These are phyloP conservation scores for Aspergillus haitiensis DNA, from an alignment of 495 filamentous ascomycete genomes.

Conservation along the genomic window DNA sequence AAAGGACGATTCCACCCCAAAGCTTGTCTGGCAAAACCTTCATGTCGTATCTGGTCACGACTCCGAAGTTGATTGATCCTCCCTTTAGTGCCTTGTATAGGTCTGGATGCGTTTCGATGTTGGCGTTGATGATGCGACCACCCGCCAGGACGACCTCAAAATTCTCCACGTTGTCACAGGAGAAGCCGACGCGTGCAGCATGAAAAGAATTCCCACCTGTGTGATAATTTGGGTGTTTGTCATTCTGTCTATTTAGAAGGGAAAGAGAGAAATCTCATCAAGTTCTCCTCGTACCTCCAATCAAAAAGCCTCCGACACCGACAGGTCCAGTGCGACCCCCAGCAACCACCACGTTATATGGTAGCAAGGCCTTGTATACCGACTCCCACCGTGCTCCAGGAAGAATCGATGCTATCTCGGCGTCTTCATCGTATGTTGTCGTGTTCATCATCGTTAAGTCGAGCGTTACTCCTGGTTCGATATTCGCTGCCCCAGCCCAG, in stretches of 20 bases:
- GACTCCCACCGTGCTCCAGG: slow-evolving; percentile 46
- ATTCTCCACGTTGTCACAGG: slow-evolving; percentile 48
- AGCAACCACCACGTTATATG: slow-evolving; percentile 32
- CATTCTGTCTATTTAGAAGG: background rate
- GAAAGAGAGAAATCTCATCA: background rate
- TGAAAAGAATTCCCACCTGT: slow-evolving; percentile 44
- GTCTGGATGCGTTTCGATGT: slow-evolving; percentile 39
- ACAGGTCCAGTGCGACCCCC: slow-evolving; percentile 45
- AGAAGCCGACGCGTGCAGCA: slow-evolving; percentile 42
- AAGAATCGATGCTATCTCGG: slow-evolving; percentile 38
- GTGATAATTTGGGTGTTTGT: background rate
- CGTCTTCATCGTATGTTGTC: slow-evolving; percentile 38
- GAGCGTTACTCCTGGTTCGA: slow-evolving; percentile 50
- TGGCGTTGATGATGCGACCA: slow-evolving; percentile 51
- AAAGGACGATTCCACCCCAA: slow-evolving; percentile 39
- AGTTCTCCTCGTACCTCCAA: slow-evolving; percentile 26
- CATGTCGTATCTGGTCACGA: slow-evolving; percentile 51
- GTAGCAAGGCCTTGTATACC: slow-evolving; percentile 42
- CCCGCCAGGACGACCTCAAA: slow-evolving; percentile 55
- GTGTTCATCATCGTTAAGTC: slow-evolving; percentile 49
- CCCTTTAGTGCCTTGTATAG: slow-evolving; percentile 57
- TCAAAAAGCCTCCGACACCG: slow-evolving; percentile 44
- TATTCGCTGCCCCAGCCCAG: slow-evolving; percentile 37
- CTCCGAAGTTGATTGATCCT: slow-evolving; percentile 54
- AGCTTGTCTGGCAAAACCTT: slow-evolving; percentile 37